Percentiles rank a stretch among this genome's conserved stretches.
Evolutionary conservation across 331 rosid genomes (phyloP).

Genomic region (Dryas integrifolia): DNA sequence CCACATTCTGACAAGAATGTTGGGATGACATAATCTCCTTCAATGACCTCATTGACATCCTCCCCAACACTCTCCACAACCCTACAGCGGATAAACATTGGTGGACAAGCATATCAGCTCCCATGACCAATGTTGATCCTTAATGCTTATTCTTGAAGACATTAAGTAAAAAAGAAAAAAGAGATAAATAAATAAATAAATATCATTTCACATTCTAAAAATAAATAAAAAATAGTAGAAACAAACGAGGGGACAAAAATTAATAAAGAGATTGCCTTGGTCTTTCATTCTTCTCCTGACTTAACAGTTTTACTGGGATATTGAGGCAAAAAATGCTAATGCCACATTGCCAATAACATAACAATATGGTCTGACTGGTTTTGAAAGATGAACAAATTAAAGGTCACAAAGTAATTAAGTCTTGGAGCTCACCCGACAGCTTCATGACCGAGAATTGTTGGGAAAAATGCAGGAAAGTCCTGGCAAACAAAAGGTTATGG

Average conservation of each 20-base stretch:
- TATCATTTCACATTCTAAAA: too few species aligned
- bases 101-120: neutral
- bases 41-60: conserved; percentile 53
- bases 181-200: too few species aligned
- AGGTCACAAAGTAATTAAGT: neutral
- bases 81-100: conserved; percentile 33
- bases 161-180: too few species aligned
- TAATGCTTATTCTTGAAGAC: too few species aligned
- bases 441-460: conserved; percentile 83
- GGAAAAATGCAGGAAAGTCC: conserved; percentile 63
- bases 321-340: neutral
- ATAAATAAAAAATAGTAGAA: too few species aligned
- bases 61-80: conserved; percentile 86
- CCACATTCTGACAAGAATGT: conserved; percentile 66
- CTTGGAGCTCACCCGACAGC: conserved; percentile 68
- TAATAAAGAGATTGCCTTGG: neutral
- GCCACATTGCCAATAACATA: neutral
- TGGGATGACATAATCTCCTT: conserved; percentile 75
- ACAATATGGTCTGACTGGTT: neutral
- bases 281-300: neutral
- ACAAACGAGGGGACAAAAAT: neutral
- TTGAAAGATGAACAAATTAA: neutral
- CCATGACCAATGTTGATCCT: neutral
- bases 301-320: neutral
- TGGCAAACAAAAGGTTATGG: conserved; percentile 6